Base-by-base conservation (phyloP, 345 rosid genomes). In the Hypericum androsaemum region DNA sequence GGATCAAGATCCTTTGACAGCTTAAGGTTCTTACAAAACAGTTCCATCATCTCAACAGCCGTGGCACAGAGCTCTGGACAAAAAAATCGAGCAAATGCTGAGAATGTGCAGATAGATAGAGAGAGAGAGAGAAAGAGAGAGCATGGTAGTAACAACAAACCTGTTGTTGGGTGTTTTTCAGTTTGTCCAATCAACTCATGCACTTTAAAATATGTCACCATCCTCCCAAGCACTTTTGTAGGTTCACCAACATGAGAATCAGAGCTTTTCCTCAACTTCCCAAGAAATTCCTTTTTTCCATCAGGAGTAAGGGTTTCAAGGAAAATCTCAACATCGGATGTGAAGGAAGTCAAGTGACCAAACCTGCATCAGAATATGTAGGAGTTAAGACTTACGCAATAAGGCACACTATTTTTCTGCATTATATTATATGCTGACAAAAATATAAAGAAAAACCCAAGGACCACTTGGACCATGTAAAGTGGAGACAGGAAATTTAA, bases 291-390 rank as follows among this genome's bases (percentile, higher is more conserved):
- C 45, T 43, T 65, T 70, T 70, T 80, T 66, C 75, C 72, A 45
- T 74, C 75, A 15, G 72, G 64, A 64, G 94, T 53, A 64, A 94
- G 74, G 48, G 80, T 85, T 69, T 76, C 79, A 73, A 88, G 75
- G 66, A 64, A 85, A 57, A 61, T 70, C 70, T 83, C 90, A 45
- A 86, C 66, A 62, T 86, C 99, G 32, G 95, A 79, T 62, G 86
- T 63, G 75, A 73, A 88, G 73, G 94, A 88, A 44, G 94, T 94
- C 62, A 86, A 65, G 75, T 85, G 99, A 73, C 97, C 95, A 78
- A 86, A 88, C 79, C 97, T 94, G 87, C 46, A 54, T 63, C 53
- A 62, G 47, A 56, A 57, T 16, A 39, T 17, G 41, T 22, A 55
- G 54, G 44, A 61, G 43, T 39, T 59, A 51, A 51, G 44, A 17